Base-by-base conservation (phyloP, 2,329 filamentous ascomycete genomes). In the Pseudocercospora cruenta region DNA sequence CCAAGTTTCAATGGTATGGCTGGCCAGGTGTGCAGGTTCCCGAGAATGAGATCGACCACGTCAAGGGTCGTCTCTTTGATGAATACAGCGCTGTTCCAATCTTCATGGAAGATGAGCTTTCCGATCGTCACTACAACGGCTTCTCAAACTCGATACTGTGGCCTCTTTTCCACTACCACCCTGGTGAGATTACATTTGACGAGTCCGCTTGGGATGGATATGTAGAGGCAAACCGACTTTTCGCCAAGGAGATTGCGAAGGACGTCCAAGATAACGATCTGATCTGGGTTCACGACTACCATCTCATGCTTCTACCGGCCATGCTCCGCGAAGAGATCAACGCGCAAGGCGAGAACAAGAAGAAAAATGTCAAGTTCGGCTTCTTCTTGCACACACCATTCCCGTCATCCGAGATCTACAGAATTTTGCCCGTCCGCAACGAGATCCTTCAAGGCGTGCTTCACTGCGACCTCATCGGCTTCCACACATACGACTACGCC, bases 401-500 rank as follows among this genome's bases (percentile, higher is more conserved):
- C 81, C 95, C 95, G 12, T 96, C 92, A 78, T 96, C 92, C 73
- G 94, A 98, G 80, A 97, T 98, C 76, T 98, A 97, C 82, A 89
- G 95, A 69, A 97, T 98, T 71, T 84, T 98, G 8, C 95, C 95
- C 0, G 94, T 98, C 31, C 88, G 95, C 69, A 93, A 97, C 77
- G 90, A 93, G 74, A 89, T 98, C 59, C 86, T 99, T 53, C 86
- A 91, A 58, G 94, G 95, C 63, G 88, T 98, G 45, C 85, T 99
- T 36, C 91, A 96, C 78, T 97, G 94, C 82, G 95, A 98, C 78
- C 83, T 99, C 66, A 93, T 98, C 76, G 95, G 95, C 33, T 98
- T 99, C 84, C 95, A 99, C 81, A 99, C 95, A 28, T 98, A 97
- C 82, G 94, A 98, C 81, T 99, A 99, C 76, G 94, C 94, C n/a